Evolutionary conservation across 768 basidiomycete genomes (phyloP).

Genomic region (Pholiota microspora): DNA sequence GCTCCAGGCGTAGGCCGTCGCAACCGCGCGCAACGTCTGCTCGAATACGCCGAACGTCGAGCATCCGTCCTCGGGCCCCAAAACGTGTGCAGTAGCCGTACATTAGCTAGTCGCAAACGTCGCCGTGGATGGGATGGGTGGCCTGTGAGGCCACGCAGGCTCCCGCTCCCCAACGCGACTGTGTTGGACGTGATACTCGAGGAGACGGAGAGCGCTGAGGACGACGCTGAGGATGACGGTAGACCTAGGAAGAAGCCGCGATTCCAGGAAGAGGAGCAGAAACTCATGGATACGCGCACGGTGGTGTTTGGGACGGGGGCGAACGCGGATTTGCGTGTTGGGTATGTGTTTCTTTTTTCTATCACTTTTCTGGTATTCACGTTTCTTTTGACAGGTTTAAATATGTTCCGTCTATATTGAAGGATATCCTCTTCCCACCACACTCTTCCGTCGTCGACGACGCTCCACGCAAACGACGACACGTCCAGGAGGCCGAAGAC

Average conservation of each 20-base stretch:
- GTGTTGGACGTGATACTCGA: constrained; percentile 40
- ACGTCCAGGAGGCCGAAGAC: constrained; percentile 21
- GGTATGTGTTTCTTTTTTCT: constrained; percentile 32
- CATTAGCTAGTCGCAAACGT: constrained; percentile 40
- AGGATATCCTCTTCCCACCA: constrained; percentile 43
- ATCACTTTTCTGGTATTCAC: background rate
- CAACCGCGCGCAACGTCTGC: constrained; percentile 64
- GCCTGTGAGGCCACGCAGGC: constrained; percentile 25
- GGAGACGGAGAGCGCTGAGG: constrained; percentile 28
- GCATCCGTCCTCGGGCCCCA: constrained; percentile 40
- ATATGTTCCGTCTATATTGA: constrained; percentile 44
- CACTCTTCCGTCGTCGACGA: constrained; percentile 12
- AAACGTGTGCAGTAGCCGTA: constrained; percentile 21
- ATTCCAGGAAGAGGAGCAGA: constrained; percentile 36
- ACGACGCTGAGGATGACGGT: constrained; percentile 22
- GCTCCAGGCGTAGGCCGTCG: constrained; percentile 53
- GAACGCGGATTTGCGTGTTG: constrained; percentile 36
- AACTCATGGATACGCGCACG: constrained; percentile 44
- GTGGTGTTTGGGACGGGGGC: constrained; percentile 45
- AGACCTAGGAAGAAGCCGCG: constrained; percentile 20
- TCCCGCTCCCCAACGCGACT: constrained; percentile 37
- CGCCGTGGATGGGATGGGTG: constrained; percentile 36
- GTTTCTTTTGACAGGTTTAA: constrained; percentile 41
- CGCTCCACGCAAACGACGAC: constrained; percentile 33
- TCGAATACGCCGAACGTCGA: constrained; percentile 65